Base-by-base conservation (phyloP, 2,329 filamentous ascomycete genomes). In the Ceratocystis variospora region DNA sequence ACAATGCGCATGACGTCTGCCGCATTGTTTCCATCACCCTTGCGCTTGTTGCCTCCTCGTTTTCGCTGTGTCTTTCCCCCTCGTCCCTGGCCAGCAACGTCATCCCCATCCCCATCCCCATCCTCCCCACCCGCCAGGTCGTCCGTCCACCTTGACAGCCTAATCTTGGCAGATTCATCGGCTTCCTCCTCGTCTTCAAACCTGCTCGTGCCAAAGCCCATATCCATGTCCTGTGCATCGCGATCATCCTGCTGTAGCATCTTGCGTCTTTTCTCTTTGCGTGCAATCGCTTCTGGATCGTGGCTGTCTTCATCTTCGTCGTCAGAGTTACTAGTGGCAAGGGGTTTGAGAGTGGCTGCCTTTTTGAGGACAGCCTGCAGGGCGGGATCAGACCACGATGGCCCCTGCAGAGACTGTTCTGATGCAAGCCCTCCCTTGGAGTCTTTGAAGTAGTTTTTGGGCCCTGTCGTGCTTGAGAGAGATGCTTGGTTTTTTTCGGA, bases 181-280 rank as follows among this genome's bases (percentile, higher is more conserved):
- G 87, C 83, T 69, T 96, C 92, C 68, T 92, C 92, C 62, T 92
- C 91, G 72, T 96, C 94, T 65, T 89, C 91, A 72, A 90, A 87
- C 33, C 93, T 83, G 72, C 88, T 94, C 22, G 86, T 89, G 44
- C 94, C 94, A 72, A 99, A 97, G 68, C 92, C 93, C 80, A 97
- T 84, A 72, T 99, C 94, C 77, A 99, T 82, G 76, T 99, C 93
- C 67, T 93, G 86, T 61, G 91, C 85, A 73, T 97, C 93, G 61
- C 92, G 83, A 70, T 89, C 87, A 66, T 86, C 84, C 68, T 81
- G 81, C 71, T 86, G 79, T 5, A 96, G 79, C 78, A 96, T 88
- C 70, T 83, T 87, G 74, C 85, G 87, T 63, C 87, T 83, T 6
- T 87, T 86, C 62, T 86, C 85, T 69, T 87, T 83, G 68, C 85